Conservation (phyloP, 768 basidiomycete species). For the Tulasnella sp. region DNA sequence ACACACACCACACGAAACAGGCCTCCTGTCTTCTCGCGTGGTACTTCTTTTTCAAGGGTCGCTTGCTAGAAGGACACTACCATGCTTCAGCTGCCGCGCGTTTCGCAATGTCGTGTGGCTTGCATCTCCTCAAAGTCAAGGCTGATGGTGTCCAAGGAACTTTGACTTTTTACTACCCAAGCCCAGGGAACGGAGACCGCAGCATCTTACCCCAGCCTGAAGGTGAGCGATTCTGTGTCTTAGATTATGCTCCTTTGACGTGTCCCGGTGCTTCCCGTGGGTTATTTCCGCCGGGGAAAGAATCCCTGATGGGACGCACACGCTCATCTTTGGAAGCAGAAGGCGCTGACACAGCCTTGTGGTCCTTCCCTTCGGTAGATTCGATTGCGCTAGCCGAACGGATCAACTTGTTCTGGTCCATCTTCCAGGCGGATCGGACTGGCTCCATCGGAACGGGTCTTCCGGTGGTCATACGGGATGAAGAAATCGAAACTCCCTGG, state of each 20-base stretch:
- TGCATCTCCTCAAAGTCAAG: constrained; percentile 51
- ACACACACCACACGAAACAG: neutral
- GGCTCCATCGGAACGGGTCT: constrained; percentile 74
- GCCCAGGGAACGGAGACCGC: neutral
- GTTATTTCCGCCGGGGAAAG: neutral
- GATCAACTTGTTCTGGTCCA: constrained; percentile 78
- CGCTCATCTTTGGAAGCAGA: neutral
- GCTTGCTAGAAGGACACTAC: constrained; percentile 60
- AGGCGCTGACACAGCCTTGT: constrained; percentile 12
- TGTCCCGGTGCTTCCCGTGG: neutral
- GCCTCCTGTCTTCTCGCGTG: constrained; percentile 59
- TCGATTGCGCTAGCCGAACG: constrained; percentile 64
- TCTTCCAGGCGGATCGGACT: constrained; percentile 73
- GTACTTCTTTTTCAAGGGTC: constrained; percentile 60
- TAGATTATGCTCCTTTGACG: constrained; percentile 6
- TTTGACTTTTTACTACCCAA: constrained; percentile 18
- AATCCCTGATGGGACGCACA: neutral
- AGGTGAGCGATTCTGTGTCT: constrained; percentile 19
- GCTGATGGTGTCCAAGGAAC: constrained; percentile 22
- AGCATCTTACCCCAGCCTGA: constrained; percentile 20
- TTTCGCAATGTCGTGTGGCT: constrained; percentile 67
- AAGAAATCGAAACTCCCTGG: constrained; percentile 70
- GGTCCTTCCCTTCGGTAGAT: constrained; percentile 48
- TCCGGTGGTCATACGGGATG: constrained; percentile 63
- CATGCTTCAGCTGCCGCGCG: constrained; percentile 71